Evolutionary conservation across 441 rosid genomes (phyloP).

Genomic region (Mallotus repandus): DNA sequence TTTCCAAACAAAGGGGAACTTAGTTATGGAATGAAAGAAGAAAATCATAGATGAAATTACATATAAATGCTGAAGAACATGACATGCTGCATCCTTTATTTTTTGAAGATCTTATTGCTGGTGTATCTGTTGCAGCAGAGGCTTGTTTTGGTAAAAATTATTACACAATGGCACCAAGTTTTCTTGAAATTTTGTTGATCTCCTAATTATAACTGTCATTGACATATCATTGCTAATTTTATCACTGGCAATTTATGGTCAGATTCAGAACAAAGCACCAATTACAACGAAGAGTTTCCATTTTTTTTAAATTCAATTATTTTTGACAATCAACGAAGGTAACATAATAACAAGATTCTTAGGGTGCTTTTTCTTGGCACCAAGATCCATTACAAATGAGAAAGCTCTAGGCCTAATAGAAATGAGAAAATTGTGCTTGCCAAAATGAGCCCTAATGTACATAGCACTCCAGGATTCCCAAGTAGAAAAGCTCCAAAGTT

Average conservation of each 20-base stretch:
- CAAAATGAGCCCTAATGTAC: neutral
- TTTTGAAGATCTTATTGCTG: neutral
- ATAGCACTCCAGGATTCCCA: neutral
- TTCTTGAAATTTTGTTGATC: neutral
- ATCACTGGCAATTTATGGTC: neutral
- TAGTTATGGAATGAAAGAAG: neutral
- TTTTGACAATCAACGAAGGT: neutral
- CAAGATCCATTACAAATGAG: no score
- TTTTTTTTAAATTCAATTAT: neutral
- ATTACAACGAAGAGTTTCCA: no score
- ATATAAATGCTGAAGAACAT: neutral
- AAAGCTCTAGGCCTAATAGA: neutral
- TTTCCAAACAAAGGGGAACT: neutral
- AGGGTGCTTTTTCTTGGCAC: neutral
- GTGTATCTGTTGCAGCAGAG: conserved; percentile 5
- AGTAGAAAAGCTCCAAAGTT: no score
- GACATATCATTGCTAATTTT: neutral
- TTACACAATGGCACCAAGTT: neutral
- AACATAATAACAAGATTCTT: neutral
- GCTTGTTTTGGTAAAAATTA: neutral
- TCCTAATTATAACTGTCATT: neutral
- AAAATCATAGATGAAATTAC: neutral
- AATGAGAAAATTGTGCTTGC: neutral
- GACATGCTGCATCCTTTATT: neutral
- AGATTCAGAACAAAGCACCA: no score